Conservation (phyloP, 2,329 filamentous ascomycete genomes). For the Neocucurbitaria cava region DNA sequence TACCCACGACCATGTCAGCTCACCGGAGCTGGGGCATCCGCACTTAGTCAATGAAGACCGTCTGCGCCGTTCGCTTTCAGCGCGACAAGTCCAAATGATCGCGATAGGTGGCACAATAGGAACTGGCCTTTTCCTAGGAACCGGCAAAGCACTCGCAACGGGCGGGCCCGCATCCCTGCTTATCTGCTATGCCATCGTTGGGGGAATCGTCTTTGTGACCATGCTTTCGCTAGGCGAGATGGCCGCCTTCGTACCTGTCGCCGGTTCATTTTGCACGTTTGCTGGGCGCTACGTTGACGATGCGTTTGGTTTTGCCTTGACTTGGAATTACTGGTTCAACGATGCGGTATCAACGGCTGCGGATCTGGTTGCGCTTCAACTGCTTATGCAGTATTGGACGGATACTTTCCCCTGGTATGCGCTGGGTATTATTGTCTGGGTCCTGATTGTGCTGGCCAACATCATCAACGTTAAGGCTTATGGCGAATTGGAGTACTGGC, state of each 20-base stretch:
- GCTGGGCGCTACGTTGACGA: slow-evolving; percentile 60
- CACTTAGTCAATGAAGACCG: slow-evolving; percentile 33
- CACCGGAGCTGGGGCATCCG: slow-evolving; percentile 13
- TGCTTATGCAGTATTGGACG: slow-evolving; percentile 48
- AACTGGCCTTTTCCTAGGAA: slow-evolving; percentile 67
- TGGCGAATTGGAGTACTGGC: slow-evolving; percentile 47
- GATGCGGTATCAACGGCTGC: slow-evolving; percentile 43
- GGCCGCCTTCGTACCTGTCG: slow-evolving; percentile 47
- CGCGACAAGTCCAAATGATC: slow-evolving; percentile 67
- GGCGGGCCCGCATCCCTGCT: slow-evolving; percentile 49
- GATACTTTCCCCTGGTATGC: slow-evolving; percentile 42
- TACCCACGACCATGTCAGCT: slow-evolving; percentile 12
- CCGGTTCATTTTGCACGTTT: slow-evolving; percentile 39
- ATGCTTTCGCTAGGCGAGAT: slow-evolving; percentile 49
- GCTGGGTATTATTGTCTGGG: slow-evolving; percentile 40
- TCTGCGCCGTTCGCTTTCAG: slow-evolving; percentile 32
- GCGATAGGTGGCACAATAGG: slow-evolving; percentile 67
- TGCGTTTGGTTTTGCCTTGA: slow-evolving; percentile 60
- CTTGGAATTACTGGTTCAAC: slow-evolving; percentile 45
- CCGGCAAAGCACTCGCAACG: slow-evolving; percentile 59
- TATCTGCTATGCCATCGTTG: slow-evolving; percentile 49
- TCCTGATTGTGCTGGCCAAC: slow-evolving; percentile 43
- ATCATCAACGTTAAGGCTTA: slow-evolving; percentile 47
- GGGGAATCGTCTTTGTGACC: slow-evolving; percentile 40
- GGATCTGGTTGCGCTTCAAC: slow-evolving; percentile 43